These are phyloP conservation scores for Asclepias syriaca DNA, from an alignment of 257 asterid genomes.

Conservation along the genomic window DNA sequence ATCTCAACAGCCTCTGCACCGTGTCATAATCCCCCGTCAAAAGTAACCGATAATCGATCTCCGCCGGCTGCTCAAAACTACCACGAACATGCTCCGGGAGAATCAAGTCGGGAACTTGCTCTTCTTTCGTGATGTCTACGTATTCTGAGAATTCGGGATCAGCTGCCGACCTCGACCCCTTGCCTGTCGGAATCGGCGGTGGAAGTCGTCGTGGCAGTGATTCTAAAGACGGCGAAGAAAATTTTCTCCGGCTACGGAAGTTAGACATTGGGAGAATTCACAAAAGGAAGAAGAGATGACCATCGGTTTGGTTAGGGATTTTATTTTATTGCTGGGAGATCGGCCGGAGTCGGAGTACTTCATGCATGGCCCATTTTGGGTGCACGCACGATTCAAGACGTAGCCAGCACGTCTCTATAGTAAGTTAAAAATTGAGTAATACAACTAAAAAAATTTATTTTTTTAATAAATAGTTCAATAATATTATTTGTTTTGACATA, in stretches of 20 bases:
- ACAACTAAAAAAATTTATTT: too few species aligned
- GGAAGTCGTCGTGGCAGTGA: slow-evolving; percentile 18
- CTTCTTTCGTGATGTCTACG: slow-evolving; percentile 17
- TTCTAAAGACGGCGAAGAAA: slow-evolving; percentile 3
- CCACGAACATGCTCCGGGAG: slow-evolving; percentile 32
- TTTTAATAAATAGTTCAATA: too few species aligned
- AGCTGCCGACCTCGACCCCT: slow-evolving; percentile 23
- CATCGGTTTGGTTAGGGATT: too few species aligned
- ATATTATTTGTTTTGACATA: too few species aligned
- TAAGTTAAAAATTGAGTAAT: too few species aligned
- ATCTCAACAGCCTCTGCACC: slow-evolving; percentile 27
- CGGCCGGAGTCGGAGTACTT: too few species aligned
- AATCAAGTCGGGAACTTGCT: slow-evolving; percentile 36
- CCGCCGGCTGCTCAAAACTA: slow-evolving; percentile 22
- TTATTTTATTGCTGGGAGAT: too few species aligned
- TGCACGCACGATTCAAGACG: slow-evolving; percentile 19
- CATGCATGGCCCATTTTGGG: slow-evolving; percentile 21
- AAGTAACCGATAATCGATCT: slow-evolving; percentile 32
- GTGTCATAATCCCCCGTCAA: slow-evolving; percentile 19
- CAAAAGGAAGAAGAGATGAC: too few species aligned
- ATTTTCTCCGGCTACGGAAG: slow-evolving; percentile 3
- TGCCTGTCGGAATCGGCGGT: slow-evolving; percentile 28
- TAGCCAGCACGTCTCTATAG: slow-evolving; percentile 30
- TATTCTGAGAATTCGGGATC: slow-evolving; percentile 15
- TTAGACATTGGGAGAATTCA: background rate